Conservation (phyloP, 1,284 basidiomycete species). For the Prillingera fragicola region DNA sequence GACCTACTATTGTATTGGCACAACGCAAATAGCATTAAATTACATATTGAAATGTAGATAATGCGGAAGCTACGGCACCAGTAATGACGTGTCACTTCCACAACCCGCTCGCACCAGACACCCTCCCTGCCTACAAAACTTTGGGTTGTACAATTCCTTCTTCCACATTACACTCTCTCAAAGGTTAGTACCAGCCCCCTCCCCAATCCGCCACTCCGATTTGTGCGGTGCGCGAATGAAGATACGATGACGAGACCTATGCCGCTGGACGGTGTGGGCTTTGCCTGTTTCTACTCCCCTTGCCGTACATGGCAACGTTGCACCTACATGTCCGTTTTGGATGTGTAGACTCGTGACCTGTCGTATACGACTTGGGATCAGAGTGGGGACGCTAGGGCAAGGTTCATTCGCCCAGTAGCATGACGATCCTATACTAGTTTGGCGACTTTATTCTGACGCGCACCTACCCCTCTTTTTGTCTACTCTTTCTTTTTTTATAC, state of each 20-base stretch:
- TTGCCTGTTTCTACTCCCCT: conserved; percentile 5
- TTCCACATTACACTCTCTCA: too few species aligned
- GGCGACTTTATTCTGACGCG: conserved; percentile 45
- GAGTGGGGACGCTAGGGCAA: conserved; percentile 1
- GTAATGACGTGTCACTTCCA: too few species aligned
- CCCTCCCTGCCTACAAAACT: too few species aligned
- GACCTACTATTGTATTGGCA: too few species aligned
- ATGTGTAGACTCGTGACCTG: neutral
- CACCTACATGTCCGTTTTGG: conserved; percentile 21
- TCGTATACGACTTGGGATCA: conserved; percentile 11
- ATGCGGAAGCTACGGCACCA: too few species aligned
- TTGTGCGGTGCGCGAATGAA: conserved; percentile 30
- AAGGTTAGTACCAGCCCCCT: neutral
- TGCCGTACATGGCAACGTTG: conserved; percentile 6
- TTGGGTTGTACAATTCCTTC: too few species aligned
- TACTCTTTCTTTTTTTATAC: neutral
- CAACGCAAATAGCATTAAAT: too few species aligned
- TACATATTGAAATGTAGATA: too few species aligned
- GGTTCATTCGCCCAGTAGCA: conserved; percentile 7
- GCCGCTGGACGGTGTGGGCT: conserved; percentile 7
- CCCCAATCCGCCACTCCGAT: neutral
- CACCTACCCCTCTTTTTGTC: conserved; percentile 4
- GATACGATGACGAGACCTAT: conserved; percentile 48
- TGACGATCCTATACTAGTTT: conserved; percentile 46
- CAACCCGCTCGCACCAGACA: too few species aligned